These are phyloP conservation scores for Ambispora gerdemannii DNA, from an alignment of 192 early-diverging fungal species.

Conservation along the genomic window DNA sequence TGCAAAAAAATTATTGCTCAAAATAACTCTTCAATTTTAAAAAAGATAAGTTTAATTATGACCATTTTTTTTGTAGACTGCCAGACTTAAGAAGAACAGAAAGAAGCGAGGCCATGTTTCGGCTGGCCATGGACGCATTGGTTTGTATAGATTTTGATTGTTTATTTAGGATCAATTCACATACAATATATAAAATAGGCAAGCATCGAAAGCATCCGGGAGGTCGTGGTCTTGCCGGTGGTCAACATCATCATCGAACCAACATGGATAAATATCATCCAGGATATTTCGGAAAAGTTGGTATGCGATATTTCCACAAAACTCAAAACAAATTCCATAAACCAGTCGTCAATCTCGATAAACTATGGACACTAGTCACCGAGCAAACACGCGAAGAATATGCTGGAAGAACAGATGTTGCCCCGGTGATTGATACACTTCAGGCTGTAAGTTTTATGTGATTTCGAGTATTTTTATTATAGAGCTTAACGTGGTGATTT, in stretches of 20 bases:
- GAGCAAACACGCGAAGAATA: slow-evolving; percentile 80
- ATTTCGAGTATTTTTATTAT: slow-evolving; percentile 9
- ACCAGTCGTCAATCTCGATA: slow-evolving; percentile 91
- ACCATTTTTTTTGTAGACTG: slow-evolving; percentile 51
- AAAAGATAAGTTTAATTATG: neutral
- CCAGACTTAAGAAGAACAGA: slow-evolving; percentile 81
- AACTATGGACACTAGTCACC: slow-evolving; percentile 87
- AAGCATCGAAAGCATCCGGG: slow-evolving; percentile 99
- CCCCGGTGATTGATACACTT: slow-evolving; percentile 90
- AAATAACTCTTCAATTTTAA: neutral
- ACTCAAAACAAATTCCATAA: slow-evolving; percentile 84
- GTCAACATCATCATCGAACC: slow-evolving; percentile 99
- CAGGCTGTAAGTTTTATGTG: slow-evolving; percentile 39
- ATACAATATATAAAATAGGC: slow-evolving; percentile 37
- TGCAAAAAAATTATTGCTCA: neutral
- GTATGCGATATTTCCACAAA: slow-evolving; percentile 99
- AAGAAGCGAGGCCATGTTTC: slow-evolving; percentile 99
- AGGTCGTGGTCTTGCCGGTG: slow-evolving; percentile 99
- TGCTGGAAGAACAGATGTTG: slow-evolving; percentile 79
- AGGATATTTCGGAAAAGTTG: slow-evolving; percentile 99
- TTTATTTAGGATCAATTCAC: neutral
- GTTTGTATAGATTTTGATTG: slow-evolving; percentile 40
- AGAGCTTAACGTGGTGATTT: neutral
- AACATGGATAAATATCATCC: slow-evolving; percentile 99
- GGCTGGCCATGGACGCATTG: slow-evolving; percentile 99